phyloP scores from a whole-genome alignment of 768 basidiomycete genomes.

The Amanita muscaria region DNA sequence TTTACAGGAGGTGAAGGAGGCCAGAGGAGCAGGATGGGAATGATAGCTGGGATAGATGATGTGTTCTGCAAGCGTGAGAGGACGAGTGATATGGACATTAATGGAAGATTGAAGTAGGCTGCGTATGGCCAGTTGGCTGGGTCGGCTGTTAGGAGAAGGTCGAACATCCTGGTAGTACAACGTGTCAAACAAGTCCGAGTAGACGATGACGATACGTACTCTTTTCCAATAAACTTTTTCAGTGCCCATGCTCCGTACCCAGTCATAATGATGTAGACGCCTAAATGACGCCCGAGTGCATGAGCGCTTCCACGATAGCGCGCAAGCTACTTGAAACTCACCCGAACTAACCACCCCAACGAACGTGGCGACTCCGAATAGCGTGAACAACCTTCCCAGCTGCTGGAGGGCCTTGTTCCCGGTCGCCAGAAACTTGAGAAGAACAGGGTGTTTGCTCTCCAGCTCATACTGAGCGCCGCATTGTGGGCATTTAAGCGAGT shows the following conservation, averaged over 20 bases:
- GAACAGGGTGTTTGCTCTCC: conserved; percentile 50
- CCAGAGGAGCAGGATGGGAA: conserved; percentile 42
- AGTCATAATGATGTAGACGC: conserved; percentile 41
- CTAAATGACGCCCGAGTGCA: conserved; percentile 13
- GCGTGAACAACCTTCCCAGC: conserved; percentile 43
- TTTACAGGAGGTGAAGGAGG: conserved; percentile 31
- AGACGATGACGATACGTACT: conserved; percentile 30
- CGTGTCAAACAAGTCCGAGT: neutral
- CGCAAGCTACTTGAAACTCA: too few relatives aligned
- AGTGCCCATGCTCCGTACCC: conserved; percentile 70
- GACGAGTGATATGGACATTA: conserved; percentile 62
- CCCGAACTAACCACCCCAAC: conserved; percentile 53
- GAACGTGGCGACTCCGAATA: conserved; percentile 40
- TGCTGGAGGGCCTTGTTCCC: conserved; percentile 43
- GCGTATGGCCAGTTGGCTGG: conserved; percentile 69
- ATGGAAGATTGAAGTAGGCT: conserved; percentile 65
- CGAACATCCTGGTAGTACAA: conserved; percentile 45
- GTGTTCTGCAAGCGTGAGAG: conserved; percentile 44
- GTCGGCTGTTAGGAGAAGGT: conserved; percentile 57
- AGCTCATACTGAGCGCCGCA: conserved; percentile 61
- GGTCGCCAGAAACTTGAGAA: conserved; percentile 41
- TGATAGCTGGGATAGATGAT: conserved; percentile 23
- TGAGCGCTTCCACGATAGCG: neutral
- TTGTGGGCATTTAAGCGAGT: conserved; percentile 76
- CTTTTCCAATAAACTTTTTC: conserved; percentile 57